These are phyloP conservation scores for Xerocomellus intermedius DNA, from an alignment of 768 basidiomycete genomes.

Conservation along the genomic window DNA sequence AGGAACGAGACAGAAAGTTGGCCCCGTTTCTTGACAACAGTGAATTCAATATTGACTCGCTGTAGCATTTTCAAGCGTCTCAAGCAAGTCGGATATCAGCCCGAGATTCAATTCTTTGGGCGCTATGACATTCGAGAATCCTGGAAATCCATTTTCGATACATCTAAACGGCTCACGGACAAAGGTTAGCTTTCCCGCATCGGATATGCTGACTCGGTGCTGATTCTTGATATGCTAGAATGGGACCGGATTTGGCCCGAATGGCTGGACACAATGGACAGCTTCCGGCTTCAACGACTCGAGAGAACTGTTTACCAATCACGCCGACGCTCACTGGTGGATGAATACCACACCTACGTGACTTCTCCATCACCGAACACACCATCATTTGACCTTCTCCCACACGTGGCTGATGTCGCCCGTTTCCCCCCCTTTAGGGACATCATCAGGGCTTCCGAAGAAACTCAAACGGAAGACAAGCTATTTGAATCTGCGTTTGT, in stretches of 20 bases:
- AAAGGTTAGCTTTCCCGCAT: background rate
- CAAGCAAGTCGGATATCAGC: conserved; percentile 1
- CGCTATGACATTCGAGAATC: background rate
- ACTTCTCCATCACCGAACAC: no score
- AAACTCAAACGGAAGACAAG: background rate
- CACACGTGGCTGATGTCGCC: conserved; percentile 7
- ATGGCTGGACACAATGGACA: background rate
- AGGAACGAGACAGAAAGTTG: background rate
- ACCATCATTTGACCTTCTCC: conserved; percentile 6
- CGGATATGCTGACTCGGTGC: background rate
- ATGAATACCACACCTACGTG: conserved; percentile 1
- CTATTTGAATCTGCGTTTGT: background rate
- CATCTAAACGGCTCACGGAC: conserved; percentile 1
- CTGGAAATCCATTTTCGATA: background rate
- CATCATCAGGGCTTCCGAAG: conserved; percentile 6
- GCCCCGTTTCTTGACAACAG: background rate
- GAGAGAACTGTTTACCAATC: background rate
- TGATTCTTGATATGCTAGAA: background rate
- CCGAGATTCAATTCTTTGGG: background rate
- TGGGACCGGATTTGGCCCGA: conserved; percentile 5
- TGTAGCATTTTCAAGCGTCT: conserved; percentile 7
- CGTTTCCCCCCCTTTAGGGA: conserved; percentile 4
- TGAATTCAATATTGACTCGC: background rate
- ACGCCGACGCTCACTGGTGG: background rate
- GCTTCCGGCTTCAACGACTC: background rate